phyloP scores from a whole-genome alignment of 306 rosid genomes.

The Vicia faba region DNA sequence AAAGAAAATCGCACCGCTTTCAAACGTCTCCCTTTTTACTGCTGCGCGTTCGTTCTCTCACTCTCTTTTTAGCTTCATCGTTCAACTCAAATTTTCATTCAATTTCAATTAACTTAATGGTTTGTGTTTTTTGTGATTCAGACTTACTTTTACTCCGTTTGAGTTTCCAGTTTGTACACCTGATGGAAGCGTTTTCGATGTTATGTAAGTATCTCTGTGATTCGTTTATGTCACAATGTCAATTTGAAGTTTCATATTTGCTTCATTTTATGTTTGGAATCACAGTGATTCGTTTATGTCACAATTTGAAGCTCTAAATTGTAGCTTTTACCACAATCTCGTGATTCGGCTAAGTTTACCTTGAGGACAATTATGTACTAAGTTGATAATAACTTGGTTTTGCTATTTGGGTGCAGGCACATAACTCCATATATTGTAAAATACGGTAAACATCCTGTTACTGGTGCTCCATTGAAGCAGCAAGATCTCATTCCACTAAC shows the following conservation, averaged over 20 bases:
- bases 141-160: slow-evolving; percentile 91
- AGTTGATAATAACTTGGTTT: slow-evolving; percentile 17
- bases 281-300: not conserved
- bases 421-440: slow-evolving; percentile 78
- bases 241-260: not conserved
- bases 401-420: slow-evolving; percentile 56
- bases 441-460: slow-evolving; percentile 87
- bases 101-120: not conserved
- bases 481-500: slow-evolving; percentile 77
- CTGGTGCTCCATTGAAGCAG: slow-evolving; percentile 73
- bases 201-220: slow-evolving; percentile 50
- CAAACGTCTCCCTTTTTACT: slow-evolving; percentile 95
- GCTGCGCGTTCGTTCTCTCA: slow-evolving; percentile 72
- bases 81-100: not conserved
- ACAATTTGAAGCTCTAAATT: no score
- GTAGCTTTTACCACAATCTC: no score
- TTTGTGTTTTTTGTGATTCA: slow-evolving; percentile 27
- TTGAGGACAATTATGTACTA: not conserved
- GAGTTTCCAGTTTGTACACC: slow-evolving; percentile 83
- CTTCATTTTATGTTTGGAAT: not conserved
- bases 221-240: not conserved
- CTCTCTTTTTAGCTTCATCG: not conserved
- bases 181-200: slow-evolving; percentile 81
- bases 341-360: no score
- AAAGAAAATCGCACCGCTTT: slow-evolving; percentile 66